Base-by-base conservation (phyloP, 192 early-diverging fungal species). In the Allomyces javanicus region DNA sequence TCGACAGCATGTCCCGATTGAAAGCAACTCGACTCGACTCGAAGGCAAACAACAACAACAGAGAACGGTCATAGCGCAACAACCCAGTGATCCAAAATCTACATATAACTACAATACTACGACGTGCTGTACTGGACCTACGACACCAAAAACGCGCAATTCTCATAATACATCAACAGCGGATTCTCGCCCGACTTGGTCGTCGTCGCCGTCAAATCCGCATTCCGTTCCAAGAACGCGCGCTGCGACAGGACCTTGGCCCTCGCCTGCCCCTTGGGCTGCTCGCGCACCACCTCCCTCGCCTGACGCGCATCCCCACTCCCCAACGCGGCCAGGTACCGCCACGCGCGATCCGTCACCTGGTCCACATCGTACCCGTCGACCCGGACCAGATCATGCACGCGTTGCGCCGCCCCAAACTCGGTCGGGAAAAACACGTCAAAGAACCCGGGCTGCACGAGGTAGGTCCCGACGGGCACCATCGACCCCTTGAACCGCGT, bases 341-440 rank as follows among this genome's bases (percentile, higher is more conserved):
- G 33, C 33, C 33, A 40, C 33, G 33, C 33, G 33, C 33, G 33
- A 0, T 65, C 74, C 4, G 63, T 75, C 22, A 72, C 83, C 71
- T 67, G 66, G 19, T 50, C 23, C 6, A 14, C 67, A 17, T 43
- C 58, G 24, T 21, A 25, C 62, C 78, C 75, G 65, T 44, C 70
- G 62, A 33, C 72, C 70, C 72, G 67, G 2, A 88, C 77, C 19
- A 71, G 65, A 24, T 79, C 74, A 73, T 98, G 94, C 76, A 98
- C 77, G 44, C 84, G 81, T 68, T 73, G 70, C 71, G 93, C 68
- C 19, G 91, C 74, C 69, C 90, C 90, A 82, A 94, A 99, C 73
- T 99, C 87, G 24, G 94, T 97, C 4, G 96, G 96, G 71, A 97
- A 99, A 75, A 99, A 97, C 62, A 99, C 95, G 71, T 98, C 95